Evolutionary conservation across 2,329 filamentous ascomycete species (phyloP).

Genomic region (Pseudogymnoascus sp.): DNA sequence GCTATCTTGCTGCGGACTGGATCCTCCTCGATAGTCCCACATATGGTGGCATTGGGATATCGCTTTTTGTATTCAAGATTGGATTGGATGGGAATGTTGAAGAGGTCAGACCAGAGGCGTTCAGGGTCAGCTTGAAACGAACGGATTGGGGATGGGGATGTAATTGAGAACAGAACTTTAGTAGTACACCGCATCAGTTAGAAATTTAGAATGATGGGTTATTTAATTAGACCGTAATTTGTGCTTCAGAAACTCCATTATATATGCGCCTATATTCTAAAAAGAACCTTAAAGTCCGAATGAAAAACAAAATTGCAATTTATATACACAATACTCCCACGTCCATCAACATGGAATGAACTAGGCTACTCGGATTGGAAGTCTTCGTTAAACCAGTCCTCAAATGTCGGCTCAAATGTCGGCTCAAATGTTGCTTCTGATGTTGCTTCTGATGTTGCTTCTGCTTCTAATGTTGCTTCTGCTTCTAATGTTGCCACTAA

Average conservation of each 20-base stretch:
- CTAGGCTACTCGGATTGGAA: too few species aligned
- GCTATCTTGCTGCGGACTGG: not conserved
- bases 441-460: too few species aligned
- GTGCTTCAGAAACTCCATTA: not conserved
- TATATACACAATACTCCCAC: too few species aligned
- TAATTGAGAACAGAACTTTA: not conserved
- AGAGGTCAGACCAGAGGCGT: not conserved
- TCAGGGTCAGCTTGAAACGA: not conserved
- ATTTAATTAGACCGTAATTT: not conserved
- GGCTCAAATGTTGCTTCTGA: too few species aligned
- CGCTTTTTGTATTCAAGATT: not conserved
- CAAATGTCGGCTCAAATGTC: too few species aligned
- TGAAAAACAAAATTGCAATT: too few species aligned
- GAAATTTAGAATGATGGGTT: not conserved
- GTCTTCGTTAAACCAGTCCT: too few species aligned
- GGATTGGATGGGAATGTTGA: not conserved
- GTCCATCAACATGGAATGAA: too few species aligned
- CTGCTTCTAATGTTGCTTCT: too few species aligned
- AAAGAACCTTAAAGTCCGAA: not conserved
- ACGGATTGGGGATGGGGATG: not conserved
- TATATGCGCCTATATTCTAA: not conserved
- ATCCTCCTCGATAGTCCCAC: not conserved
- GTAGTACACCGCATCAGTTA: not conserved
- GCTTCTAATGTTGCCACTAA: too few species aligned
- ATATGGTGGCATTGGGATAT: conserved; percentile 3